Evolutionary conservation across 169 alveolate species (phyloP).

Genomic region (Plasmodium coatneyi): DNA sequence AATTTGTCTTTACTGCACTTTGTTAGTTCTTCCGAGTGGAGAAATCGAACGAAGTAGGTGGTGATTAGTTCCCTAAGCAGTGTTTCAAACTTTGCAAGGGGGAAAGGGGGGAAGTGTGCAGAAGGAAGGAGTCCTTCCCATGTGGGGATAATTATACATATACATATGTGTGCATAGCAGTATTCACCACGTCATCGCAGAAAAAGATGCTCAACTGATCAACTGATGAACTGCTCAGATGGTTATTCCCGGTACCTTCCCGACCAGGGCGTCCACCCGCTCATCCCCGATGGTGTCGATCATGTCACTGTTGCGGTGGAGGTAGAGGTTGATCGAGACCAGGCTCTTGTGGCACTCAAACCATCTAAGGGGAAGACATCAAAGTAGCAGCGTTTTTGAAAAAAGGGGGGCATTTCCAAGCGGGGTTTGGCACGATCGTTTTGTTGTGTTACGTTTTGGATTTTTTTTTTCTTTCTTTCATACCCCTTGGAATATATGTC

Average conservation of each 20-base stretch:
- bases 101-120: neutral
- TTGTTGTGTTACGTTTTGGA: neutral
- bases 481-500: slow-evolving; percentile 55
- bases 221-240: too few relatives aligned
- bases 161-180: neutral
- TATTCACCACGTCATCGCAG: neutral
- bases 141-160: neutral
- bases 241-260: neutral
- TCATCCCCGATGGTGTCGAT: slow-evolving; percentile 24
- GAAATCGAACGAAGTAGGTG: slow-evolving; percentile 41
- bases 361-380: slow-evolving; percentile 26
- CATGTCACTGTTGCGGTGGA: slow-evolving; percentile 47
- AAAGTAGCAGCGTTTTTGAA: neutral
- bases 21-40: slow-evolving; percentile 14
- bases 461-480: neutral
- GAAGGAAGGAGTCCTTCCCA: neutral
- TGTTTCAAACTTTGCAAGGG: slow-evolving; percentile 19
- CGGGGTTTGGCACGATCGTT: neutral
- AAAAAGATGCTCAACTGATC: too few relatives aligned
- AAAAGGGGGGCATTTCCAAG: neutral
- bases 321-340: slow-evolving; percentile 35
- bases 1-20: neutral
- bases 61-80: slow-evolving; percentile 57
- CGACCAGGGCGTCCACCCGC: slow-evolving; percentile 12
- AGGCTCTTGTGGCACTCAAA: slow-evolving; percentile 37